These are phyloP conservation scores for Epichloe bromicola DNA, from an alignment of 2,329 filamentous ascomycete genomes.

Conservation along the genomic window DNA sequence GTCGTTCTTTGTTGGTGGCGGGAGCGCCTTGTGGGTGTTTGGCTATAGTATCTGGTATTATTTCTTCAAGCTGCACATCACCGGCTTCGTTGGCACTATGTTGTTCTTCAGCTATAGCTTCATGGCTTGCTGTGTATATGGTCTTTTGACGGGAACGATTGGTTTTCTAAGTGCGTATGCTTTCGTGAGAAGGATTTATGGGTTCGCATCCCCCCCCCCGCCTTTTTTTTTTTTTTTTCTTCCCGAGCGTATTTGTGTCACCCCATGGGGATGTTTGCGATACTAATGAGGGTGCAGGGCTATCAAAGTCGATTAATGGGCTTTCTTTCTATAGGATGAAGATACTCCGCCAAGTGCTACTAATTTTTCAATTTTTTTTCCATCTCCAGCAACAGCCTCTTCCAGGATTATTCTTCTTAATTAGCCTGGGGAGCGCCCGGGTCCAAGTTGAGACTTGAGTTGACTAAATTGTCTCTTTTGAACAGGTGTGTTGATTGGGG, in stretches of 20 bases:
- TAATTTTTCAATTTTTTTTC: too few species aligned
- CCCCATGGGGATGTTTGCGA: not conserved
- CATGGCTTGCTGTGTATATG: conserved; percentile 70
- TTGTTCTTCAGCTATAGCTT: conserved; percentile 80
- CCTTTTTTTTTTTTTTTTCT: not conserved
- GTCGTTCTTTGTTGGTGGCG: conserved; percentile 66
- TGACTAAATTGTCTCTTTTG: too few species aligned
- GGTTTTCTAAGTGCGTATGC: conserved; percentile 75
- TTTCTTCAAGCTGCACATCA: conserved; percentile 64
- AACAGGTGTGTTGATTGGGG: too few species aligned
- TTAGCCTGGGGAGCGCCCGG: too few species aligned
- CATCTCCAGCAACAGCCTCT: too few species aligned
- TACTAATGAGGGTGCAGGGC: conserved; percentile 23
- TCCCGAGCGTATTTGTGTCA: not conserved
- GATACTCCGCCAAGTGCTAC: too few species aligned
- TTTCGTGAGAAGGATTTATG: conserved; percentile 74
- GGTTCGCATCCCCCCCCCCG: conserved; percentile 33
- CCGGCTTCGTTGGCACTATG: conserved; percentile 64
- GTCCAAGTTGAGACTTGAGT: too few species aligned
- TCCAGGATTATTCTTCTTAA: too few species aligned
- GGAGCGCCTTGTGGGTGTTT: conserved; percentile 71
- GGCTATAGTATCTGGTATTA: conserved; percentile 78
- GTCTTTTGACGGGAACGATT: conserved; percentile 67
- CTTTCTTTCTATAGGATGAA: too few species aligned
- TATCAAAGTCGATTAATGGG: conserved; percentile 35